Evolutionary conservation across 257 asterid genomes (phyloP), one percentile per base, ranked within the genome.

Genomic region (Coffea eugenioides): DNA sequence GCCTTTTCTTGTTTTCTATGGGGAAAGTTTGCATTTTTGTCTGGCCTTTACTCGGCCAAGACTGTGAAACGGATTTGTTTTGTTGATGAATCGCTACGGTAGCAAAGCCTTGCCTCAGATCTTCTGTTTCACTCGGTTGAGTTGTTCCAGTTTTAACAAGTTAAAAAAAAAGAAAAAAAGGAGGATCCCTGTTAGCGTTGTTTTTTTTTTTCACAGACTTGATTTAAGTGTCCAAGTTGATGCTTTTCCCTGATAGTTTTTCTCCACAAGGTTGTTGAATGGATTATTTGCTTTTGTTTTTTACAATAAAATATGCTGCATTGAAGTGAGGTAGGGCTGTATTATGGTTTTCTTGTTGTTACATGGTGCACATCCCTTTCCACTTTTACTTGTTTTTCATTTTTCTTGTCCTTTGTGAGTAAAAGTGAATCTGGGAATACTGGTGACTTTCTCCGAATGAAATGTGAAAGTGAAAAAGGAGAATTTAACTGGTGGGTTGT

Each of bases 331-430:
- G 71, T 43, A 3, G 64, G 43, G 49, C 64, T 78, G 72, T 25
- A 31, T 67, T 81, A 76, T 71, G 79, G 41, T 77, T 80, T 81
- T 76, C 76, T 84, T 80, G 78, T 77, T 83, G 85, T 79, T 83
- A 78, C 76, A 43, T 11, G 69, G 78, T 80, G 79, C 84, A 49
- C 71, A 88, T 89, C 87, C 73, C 67, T 87, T 83, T 91, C 90
- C 54, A 79, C 80, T 77, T 56, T 81, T 80, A 25, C 77, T 74
- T 49, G 79, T 64, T 73, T 80, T 86, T 69, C 69, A 36, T 77
- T 76, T 80, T 81, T 25, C 71, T 87, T 78, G 83, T 85, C 86
- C 80, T 75, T 83, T 75, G 56, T 48, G 83, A 81, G 68, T 84
- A 80, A 86, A 86, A 91, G 86, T 76, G 86, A 81, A 80, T 79